Percentiles rank a stretch among this genome's conserved stretches.
Conservation (phyloP, 1,284 basidiomycete species). For the Cystobasidium sp. region DNA sequence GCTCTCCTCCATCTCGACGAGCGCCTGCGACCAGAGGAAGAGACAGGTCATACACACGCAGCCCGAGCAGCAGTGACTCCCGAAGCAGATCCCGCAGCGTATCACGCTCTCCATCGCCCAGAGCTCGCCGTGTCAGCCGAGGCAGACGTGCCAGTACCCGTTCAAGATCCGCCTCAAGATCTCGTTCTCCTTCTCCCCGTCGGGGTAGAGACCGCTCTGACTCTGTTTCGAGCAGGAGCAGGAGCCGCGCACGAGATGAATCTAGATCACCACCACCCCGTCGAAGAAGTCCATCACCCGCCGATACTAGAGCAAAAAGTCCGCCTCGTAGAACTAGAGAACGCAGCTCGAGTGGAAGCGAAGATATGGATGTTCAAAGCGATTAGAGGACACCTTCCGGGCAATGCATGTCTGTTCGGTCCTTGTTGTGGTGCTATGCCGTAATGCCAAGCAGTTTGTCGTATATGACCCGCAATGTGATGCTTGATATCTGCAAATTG, state of each 20-base stretch:
- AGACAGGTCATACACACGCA: slow-evolving; percentile 14
- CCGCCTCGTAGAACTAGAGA: slow-evolving; percentile 6
- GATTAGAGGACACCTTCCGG: not conserved
- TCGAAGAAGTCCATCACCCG: slow-evolving; percentile 20
- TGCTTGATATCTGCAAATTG: no score
- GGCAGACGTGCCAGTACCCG: slow-evolving; percentile 4
- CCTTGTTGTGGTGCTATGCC: no score
- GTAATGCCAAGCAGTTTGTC: no score
- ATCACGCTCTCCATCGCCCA: slow-evolving; percentile 24
- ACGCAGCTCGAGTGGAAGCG: slow-evolving; percentile 27
- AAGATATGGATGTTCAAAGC: slow-evolving; percentile 43
- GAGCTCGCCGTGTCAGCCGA: slow-evolving; percentile 3
- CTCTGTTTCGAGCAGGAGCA: slow-evolving; percentile 12
- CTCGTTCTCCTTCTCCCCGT: slow-evolving; percentile 32
- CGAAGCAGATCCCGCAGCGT: not conserved
- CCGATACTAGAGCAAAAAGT: not conserved
- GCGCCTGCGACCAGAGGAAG: slow-evolving; percentile 1
- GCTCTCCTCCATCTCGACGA: slow-evolving; percentile 48
- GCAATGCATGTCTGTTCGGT: no score
- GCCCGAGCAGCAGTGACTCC: slow-evolving; percentile 6
- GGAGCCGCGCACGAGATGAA: not conserved
- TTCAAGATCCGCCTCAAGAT: slow-evolving; percentile 23
- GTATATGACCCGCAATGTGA: no score
- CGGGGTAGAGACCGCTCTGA: slow-evolving; percentile 6
- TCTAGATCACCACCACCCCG: slow-evolving; percentile 17